phyloP scores from a whole-genome alignment of 2,329 filamentous ascomycete genomes.

The Biscogniauxia mediterranea region DNA sequence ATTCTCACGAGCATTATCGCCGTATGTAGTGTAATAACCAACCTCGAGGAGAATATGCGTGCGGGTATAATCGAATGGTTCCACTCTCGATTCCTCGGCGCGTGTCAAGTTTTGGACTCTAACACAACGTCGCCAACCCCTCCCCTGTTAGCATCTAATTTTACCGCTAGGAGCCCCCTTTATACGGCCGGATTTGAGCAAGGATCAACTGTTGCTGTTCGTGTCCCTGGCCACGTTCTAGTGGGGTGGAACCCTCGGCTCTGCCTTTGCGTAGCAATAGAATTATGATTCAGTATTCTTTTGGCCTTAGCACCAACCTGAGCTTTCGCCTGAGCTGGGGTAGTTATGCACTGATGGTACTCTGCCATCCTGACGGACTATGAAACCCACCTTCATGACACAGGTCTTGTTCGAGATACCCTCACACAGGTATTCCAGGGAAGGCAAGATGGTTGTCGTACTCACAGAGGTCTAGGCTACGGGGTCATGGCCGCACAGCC shows the following conservation, averaged over 20 bases:
- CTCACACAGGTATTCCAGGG: constrained; percentile 7
- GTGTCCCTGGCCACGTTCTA: not conserved
- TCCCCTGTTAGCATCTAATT: not conserved
- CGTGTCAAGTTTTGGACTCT: constrained; percentile 1
- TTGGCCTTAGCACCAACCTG: constrained; percentile 1
- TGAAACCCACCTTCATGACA: constrained; percentile 21
- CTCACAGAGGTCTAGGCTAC: constrained; percentile 10
- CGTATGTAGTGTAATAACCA: not conserved
- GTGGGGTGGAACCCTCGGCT: not conserved
- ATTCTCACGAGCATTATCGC: not conserved
- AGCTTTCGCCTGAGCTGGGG: constrained; percentile 4
- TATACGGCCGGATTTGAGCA: constrained; percentile 1
- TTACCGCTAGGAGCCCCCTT: not conserved
- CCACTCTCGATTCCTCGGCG: not conserved
- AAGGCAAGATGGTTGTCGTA: constrained; percentile 7
- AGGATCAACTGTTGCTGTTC: constrained; percentile 2
- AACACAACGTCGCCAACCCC: not conserved
- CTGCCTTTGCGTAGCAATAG: not conserved
- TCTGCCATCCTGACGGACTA: not conserved
- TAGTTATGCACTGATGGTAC: constrained; percentile 2
- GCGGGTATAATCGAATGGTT: not conserved
- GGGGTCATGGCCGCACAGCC: constrained; percentile 6
- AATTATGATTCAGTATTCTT: not conserved
- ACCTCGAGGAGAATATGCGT: not conserved
- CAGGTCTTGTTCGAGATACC: constrained; percentile 21